A percentile compares a stretch with the other conserved stretches of the same genome.
Conservation (phyloP, 805 yeast species). For the Kodamaea hsintzibuensis region DNA sequence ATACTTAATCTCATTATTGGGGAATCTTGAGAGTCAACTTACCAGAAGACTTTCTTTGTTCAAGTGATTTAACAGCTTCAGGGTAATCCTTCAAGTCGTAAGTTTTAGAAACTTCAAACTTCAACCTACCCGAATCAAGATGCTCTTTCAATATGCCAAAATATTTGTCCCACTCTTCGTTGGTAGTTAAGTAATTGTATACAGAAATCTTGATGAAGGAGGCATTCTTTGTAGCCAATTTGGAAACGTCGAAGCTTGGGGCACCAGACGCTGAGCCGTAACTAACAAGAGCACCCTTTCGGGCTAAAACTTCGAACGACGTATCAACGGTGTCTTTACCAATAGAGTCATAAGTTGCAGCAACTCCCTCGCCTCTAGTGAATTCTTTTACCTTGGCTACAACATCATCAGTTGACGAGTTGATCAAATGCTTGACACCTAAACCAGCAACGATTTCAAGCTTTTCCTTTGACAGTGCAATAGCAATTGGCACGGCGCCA, state of each 20-base stretch:
- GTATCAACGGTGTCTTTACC: constrained; percentile 76
- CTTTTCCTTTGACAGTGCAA: constrained; percentile 78
- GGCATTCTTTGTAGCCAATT: constrained; percentile 62
- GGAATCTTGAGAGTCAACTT: constrained; percentile 65
- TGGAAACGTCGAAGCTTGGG: constrained; percentile 60
- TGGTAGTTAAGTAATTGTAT: constrained; percentile 47
- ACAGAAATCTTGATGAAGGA: constrained; percentile 64
- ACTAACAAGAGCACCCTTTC: constrained; percentile 73
- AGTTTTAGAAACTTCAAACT: constrained; percentile 50
- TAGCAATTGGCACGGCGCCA: constrained; percentile 84
- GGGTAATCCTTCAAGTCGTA: constrained; percentile 64
- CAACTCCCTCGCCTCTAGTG: constrained; percentile 68
- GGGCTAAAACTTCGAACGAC: constrained; percentile 59
- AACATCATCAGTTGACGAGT: constrained; percentile 55
- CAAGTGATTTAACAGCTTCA: constrained; percentile 61
- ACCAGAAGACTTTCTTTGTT: constrained; percentile 72
- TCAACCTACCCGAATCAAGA: constrained; percentile 48
- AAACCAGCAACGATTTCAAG: constrained; percentile 58
- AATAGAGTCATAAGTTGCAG: constrained; percentile 68
- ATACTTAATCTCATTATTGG: constrained; percentile 27
- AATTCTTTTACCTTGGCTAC: constrained; percentile 53
- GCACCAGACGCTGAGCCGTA: constrained; percentile 91
- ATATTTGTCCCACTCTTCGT: constrained; percentile 56
- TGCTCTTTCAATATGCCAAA: constrained; percentile 24
- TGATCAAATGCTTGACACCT: constrained; percentile 79